A percentile compares a stretch with the other conserved stretches of the same genome.
phyloP scores from a whole-genome alignment of 805 yeast genomes.

The Saccharomycopsis javanensis region DNA sequence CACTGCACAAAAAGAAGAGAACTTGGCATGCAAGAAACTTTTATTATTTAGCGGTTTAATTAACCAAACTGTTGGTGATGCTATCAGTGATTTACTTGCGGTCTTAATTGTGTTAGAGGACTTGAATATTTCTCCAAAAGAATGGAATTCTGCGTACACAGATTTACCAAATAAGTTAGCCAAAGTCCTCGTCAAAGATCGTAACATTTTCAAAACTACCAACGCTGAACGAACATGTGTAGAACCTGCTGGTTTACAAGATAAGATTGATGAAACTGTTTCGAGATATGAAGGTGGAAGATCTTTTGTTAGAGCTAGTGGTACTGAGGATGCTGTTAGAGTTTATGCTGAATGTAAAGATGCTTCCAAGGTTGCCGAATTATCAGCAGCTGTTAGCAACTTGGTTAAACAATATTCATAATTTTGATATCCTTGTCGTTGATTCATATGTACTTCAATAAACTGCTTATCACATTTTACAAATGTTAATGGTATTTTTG shows the following conservation, averaged over 20 bases:
- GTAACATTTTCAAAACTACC: slow-evolving; percentile 70
- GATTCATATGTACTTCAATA: neutral
- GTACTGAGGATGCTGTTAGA: slow-evolving; percentile 96
- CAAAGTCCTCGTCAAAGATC: slow-evolving; percentile 76
- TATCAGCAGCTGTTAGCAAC: slow-evolving; percentile 33
- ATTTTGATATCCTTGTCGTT: neutral
- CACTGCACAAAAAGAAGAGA: slow-evolving; percentile 34
- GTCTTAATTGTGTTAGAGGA: slow-evolving; percentile 56
- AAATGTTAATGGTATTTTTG: no score
- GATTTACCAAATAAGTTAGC: slow-evolving; percentile 83
- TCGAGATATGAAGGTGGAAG: slow-evolving; percentile 51
- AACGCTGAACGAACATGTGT: slow-evolving; percentile 81
- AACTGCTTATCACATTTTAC: neutral
- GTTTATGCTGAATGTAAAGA: slow-evolving; percentile 84
- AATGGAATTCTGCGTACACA: slow-evolving; percentile 68
- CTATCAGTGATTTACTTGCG: slow-evolving; percentile 81
- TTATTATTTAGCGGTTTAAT: slow-evolving; percentile 58
- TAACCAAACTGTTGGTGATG: slow-evolving; percentile 98
- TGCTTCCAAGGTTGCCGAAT: slow-evolving; percentile 35
- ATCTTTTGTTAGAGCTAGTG: slow-evolving; percentile 92
- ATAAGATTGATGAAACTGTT: slow-evolving; percentile 56
- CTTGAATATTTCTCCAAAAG: slow-evolving; percentile 46
- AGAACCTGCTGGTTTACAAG: slow-evolving; percentile 72
- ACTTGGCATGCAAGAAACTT: slow-evolving; percentile 43
- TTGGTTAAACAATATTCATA: slow-evolving; percentile 25